A percentile compares a stretch with the other conserved stretches of the same genome.
Evolutionary conservation across 495 filamentous ascomycete species (phyloP).

Genomic region (Trichoderma virens): DNA sequence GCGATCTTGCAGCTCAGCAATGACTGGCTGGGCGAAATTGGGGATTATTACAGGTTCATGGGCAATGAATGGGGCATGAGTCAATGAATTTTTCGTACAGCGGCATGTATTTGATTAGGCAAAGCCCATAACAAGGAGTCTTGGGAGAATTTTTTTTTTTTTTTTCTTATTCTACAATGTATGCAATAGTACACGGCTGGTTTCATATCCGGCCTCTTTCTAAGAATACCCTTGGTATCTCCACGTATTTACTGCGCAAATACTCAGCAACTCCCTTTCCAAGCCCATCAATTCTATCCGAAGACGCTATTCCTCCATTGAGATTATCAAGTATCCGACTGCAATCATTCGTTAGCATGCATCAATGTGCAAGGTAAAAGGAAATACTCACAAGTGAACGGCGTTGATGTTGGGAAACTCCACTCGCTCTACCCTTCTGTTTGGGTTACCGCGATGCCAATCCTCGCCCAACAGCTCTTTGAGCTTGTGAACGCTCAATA

Average conservation of each 20-base stretch:
- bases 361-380: neutral
- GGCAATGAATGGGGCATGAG: no score
- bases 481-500: constrained; percentile 34
- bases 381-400: constrained; percentile 37
- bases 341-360: neutral
- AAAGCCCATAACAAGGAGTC: no score
- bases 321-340: constrained; percentile 29
- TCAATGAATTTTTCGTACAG: no score
- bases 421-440: constrained; percentile 33
- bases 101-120: no score
- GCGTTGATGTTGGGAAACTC: constrained; percentile 34
- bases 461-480: constrained; percentile 31
- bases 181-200: no score
- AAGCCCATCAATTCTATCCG: constrained; percentile 42
- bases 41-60: no score
- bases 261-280: constrained; percentile 53
- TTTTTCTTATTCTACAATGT: no score
- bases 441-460: constrained; percentile 22
- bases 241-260: constrained; percentile 40
- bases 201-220: constrained; percentile 16
- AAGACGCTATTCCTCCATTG: constrained; percentile 45
- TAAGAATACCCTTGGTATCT: constrained; percentile 37
- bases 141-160: no score
- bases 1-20: no score
- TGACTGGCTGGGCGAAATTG: no score